Base-by-base conservation (phyloP, 2,329 filamentous ascomycete species). In the Sporothrix curviconia region DNA sequence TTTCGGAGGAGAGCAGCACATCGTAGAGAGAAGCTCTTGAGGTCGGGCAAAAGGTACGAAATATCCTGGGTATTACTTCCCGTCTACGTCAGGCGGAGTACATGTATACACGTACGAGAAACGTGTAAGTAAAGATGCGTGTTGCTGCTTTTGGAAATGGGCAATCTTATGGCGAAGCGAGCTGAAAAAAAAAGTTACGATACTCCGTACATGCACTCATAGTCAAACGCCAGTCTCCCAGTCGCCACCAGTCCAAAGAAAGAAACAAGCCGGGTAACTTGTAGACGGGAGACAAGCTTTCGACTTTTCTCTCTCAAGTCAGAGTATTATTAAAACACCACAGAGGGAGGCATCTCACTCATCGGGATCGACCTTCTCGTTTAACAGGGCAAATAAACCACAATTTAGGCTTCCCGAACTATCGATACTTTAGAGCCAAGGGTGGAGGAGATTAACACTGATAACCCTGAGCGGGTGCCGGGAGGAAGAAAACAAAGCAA, bases 391-490 rank as follows among this genome's bases (percentile, higher is more conserved):
- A 32, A 32, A 32, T 34, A 43, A 43, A 22, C 22, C 40, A 53
- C 39, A 39, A 25, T 37, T 40, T 42, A 32, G 50, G 39, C 30
- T 30, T 49, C 34, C 4, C 52, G 51, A 54, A 59, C 57, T 59
- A 59, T 59, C 53, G 57, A 59, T 55, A 42, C 22, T 28, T 55
- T 55, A n/a, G n/a, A 17, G 25, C 14, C 24, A 34, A 24, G 19
- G 36, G 50, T 42, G 37, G 50, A 40, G 53, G 53, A 55, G 54
- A 55, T 55, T 55, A 32, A 34, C 54, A 49, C 47, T 49, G 54
- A 49, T 56, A 56, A 50, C 43, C 43, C 39, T n/a, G 25, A 28
- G 43, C 32, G 43, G 44, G n/a, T 30, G 32, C 25, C 32, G 5
- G 34, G 43, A 12, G 22, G 22, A 28, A 15, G 9, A 24, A 44